These are phyloP conservation scores for Misopates orontium DNA, from an alignment of 257 asterid genomes.

Conservation along the genomic window DNA sequence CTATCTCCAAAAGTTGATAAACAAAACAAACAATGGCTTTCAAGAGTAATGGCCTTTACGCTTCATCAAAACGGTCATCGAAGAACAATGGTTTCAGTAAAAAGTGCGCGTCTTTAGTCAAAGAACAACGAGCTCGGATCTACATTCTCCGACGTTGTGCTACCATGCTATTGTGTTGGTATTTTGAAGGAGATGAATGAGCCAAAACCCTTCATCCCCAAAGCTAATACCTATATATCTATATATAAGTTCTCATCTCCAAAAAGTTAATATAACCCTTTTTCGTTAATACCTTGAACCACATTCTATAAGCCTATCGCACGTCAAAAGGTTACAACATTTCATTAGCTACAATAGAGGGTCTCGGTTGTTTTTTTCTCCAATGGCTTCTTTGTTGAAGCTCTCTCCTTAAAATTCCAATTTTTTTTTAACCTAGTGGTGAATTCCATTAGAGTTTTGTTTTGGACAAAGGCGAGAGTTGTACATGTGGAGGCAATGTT, in stretches of 20 bases:
- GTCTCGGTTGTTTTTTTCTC: slow-evolving; percentile 5
- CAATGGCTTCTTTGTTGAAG: slow-evolving; percentile 23
- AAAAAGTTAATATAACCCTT: slow-evolving; percentile 5
- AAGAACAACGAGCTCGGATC: slow-evolving; percentile 73
- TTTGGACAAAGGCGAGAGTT: slow-evolving; percentile 21
- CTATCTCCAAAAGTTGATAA: not conserved
- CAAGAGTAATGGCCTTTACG: slow-evolving; percentile 22
- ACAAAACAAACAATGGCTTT: slow-evolving; percentile 35
- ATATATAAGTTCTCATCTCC: not conserved
- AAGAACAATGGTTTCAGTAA: slow-evolving; percentile 56
- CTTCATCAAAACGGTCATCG: slow-evolving; percentile 38
- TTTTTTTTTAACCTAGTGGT: slow-evolving; percentile 38
- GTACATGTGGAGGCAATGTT: not conserved
- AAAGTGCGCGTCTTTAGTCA: slow-evolving; percentile 70
- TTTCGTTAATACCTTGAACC: not conserved
- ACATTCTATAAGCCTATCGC: slow-evolving; percentile 7
- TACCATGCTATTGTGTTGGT: slow-evolving; percentile 79
- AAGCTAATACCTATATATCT: not conserved
- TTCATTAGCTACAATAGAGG: slow-evolving; percentile 1
- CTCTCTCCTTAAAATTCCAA: slow-evolving; percentile 25
- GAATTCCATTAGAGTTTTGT: slow-evolving; percentile 31
- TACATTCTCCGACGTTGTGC: slow-evolving; percentile 88
- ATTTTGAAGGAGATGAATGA: slow-evolving; percentile 72
- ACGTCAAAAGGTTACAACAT: not conserved
- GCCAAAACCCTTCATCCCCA: not conserved